Evolutionary conservation across 2,329 filamentous ascomycete species (phyloP).

Genomic region (Fusarium goolgardi): DNA sequence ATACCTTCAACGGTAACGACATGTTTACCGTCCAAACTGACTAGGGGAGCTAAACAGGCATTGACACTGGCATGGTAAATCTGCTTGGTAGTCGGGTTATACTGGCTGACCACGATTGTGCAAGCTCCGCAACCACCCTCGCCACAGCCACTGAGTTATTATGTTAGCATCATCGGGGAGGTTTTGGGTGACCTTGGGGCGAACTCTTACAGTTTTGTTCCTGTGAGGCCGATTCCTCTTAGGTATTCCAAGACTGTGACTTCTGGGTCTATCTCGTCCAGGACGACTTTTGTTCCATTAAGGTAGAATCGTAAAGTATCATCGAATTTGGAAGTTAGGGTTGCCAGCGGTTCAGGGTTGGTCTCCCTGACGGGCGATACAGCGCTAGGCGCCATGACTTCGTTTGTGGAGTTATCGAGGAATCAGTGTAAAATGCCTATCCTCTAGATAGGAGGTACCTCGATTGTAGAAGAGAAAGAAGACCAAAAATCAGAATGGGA

Average conservation of each 20-base stretch:
- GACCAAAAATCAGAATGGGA: slow-evolving; percentile 1
- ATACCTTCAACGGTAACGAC: slow-evolving; percentile 98
- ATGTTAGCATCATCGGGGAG: slow-evolving; percentile 18
- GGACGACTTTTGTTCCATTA: slow-evolving; percentile 88
- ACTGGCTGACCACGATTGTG: slow-evolving; percentile 93
- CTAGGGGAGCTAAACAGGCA: slow-evolving; percentile 91
- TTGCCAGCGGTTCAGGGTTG: slow-evolving; percentile 50
- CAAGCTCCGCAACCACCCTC: slow-evolving; percentile 98
- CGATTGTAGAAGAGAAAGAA: not conserved
- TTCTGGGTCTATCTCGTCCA: slow-evolving; percentile 91
- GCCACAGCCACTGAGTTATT: slow-evolving; percentile 75
- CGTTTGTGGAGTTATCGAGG: not conserved
- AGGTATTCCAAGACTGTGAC: slow-evolving; percentile 93
- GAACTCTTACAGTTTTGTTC: slow-evolving; percentile 79
- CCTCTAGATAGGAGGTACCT: not conserved
- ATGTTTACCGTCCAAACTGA: slow-evolving; percentile 96
- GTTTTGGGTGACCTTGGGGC: slow-evolving; percentile 34
- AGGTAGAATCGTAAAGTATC: slow-evolving; percentile 93
- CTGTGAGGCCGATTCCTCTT: slow-evolving; percentile 90
- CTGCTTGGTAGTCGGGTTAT: slow-evolving; percentile 89
- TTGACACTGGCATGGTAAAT: slow-evolving; percentile 98
- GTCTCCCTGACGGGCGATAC: slow-evolving; percentile 61
- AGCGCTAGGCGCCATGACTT: slow-evolving; percentile 66
- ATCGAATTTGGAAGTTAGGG: slow-evolving; percentile 80
- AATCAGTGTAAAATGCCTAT: not conserved